These are phyloP conservation scores for Tinospora cordifolia DNA, from an alignment of 164 flowering plant genomes.

Conservation along the genomic window DNA sequence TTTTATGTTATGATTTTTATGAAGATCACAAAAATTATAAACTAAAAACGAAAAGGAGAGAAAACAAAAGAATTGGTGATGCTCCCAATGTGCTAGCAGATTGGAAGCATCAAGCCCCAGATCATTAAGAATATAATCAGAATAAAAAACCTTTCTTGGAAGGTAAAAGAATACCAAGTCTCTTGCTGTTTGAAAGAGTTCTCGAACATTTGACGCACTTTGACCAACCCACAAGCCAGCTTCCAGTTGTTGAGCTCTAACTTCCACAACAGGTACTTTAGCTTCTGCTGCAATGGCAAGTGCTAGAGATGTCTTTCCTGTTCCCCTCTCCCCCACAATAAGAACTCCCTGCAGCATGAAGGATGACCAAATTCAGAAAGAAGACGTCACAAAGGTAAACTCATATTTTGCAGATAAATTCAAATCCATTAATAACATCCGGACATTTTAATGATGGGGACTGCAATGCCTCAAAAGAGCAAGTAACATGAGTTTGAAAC, in stretches of 20 bases:
- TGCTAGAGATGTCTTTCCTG: slow-evolving; percentile 93
- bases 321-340: slow-evolving; percentile 94
- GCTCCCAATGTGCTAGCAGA: background rate
- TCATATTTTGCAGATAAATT: no score
- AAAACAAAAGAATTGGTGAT: no score
- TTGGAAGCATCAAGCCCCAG: background rate
- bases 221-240: slow-evolving; percentile 95
- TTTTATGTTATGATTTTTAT: background rate
- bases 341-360: slow-evolving; percentile 77
- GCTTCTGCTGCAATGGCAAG: slow-evolving; percentile 96
- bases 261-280: slow-evolving; percentile 81
- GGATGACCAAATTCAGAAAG: background rate
- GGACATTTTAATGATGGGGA: no score
- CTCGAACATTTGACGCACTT: slow-evolving; percentile 92
- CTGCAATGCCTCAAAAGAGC: no score
- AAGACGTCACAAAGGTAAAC: no score
- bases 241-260: slow-evolving; percentile 84
- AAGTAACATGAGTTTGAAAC: no score
- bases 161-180: slow-evolving; percentile 81
- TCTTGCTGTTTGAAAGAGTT: slow-evolving; percentile 90
- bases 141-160: background rate
- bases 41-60: background rate
- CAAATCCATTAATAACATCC: no score
- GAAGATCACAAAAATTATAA: background rate
- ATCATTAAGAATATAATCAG: background rate